Evolutionary conservation across 805 yeast species (phyloP).

Genomic region (Teunomyces stri): DNA sequence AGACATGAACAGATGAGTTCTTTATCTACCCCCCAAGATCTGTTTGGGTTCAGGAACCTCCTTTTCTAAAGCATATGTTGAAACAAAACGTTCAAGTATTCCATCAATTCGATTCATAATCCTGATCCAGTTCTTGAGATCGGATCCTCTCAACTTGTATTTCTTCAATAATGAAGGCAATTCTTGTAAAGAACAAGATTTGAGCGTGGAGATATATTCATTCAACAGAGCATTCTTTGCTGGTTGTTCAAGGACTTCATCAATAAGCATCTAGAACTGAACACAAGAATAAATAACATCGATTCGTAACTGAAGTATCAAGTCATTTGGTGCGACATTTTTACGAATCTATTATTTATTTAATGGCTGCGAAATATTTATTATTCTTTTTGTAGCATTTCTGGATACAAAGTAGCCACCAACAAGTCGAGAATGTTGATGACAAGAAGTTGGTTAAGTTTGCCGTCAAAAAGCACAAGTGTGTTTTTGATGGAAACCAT

Average conservation of each 20-base stretch:
- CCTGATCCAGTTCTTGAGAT: background rate
- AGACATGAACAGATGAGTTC: background rate
- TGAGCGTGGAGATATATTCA: background rate
- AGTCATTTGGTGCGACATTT: too few relatives aligned
- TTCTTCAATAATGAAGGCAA: background rate
- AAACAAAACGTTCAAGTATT: background rate
- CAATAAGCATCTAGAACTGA: too few relatives aligned
- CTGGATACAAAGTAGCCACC: slow-evolving; percentile 40
- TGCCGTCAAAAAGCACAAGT: slow-evolving; percentile 13
- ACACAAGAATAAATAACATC: too few relatives aligned
- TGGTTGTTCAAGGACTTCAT: too few relatives aligned
- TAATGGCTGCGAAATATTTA: background rate
- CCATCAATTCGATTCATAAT: background rate
- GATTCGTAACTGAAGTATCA: too few relatives aligned
- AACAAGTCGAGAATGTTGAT: slow-evolving; percentile 43
- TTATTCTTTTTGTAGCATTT: slow-evolving; percentile 13
- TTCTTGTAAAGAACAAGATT: background rate
- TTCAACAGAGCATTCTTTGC: background rate
- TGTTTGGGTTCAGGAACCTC: background rate
- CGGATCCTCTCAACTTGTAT: background rate
- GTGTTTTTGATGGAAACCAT: slow-evolving; percentile 7
- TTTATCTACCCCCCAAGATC: background rate
- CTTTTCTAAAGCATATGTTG: background rate
- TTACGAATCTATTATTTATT: background rate
- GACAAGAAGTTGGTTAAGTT: slow-evolving; percentile 43